Evolutionary conservation across 169 alveolate species (phyloP), one percentile per base, ranked within the genome.

Genomic region (Sarcocystis neurona): DNA sequence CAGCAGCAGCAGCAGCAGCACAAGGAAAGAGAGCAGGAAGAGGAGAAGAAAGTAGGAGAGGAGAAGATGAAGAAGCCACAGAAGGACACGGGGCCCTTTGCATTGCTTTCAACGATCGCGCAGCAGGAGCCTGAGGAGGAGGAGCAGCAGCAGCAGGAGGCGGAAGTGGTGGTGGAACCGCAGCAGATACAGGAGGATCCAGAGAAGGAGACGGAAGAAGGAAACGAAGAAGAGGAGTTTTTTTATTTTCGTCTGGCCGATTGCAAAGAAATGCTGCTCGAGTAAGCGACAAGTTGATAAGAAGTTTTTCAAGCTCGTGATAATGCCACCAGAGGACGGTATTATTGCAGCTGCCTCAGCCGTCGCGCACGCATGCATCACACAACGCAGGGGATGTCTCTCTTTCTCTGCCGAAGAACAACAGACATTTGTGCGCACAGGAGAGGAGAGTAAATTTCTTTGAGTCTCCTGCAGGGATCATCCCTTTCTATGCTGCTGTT

Each of bases 181-280:
- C n/a, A n/a, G n/a, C n/a, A n/a, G n/a, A n/a, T n/a, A n/a, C 4
- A 1, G 43, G 8, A 5, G 75, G 75, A 15, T 30, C 20, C 8
- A 63, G 32, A 41, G 46, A 41, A 63, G 5, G 75, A 63, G 0
- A 8, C 39, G 6, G 75, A 15, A n/a, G 43, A 41, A 15, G 75
- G n/a, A 15, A 10, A 15, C 27, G 41, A 18, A 15, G n/a, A n/a
- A 10, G 75, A 10, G 6, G 75, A 63, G 75, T n/a, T 63, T 27
- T 96, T 96, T 88, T 96, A 95, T 89, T 96, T 96, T 93, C 92
- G 95, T 39, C 95, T 96, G 96, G 87, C 96, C 43, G 94, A 94
- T 85, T 96, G 95, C 79, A 93, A 93, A 63, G 90, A 93, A 27
- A 79, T 68, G 75, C 89, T 96, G 23, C 92, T 94, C 39, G 86